Conservation (phyloP, 2,329 filamentous ascomycete species). For the Amauroascus niger region DNA sequence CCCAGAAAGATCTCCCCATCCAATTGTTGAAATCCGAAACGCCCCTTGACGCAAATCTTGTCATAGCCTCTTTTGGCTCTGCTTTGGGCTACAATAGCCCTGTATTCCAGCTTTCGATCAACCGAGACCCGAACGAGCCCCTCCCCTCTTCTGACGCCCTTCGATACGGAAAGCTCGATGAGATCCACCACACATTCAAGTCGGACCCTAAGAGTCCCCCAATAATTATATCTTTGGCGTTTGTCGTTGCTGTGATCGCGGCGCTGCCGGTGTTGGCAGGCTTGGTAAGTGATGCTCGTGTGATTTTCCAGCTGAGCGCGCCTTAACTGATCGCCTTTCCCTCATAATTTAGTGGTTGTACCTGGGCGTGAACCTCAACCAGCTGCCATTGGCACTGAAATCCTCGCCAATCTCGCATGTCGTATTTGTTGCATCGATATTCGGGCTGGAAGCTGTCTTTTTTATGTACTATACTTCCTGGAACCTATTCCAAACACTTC, state of each 20-base stretch:
- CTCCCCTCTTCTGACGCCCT: conserved; percentile 56
- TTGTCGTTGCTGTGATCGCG: conserved; percentile 61
- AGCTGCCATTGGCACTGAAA: conserved; percentile 64
- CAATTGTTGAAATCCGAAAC: conserved; percentile 62
- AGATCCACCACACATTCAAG: conserved; percentile 88
- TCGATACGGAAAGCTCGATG: conserved; percentile 71
- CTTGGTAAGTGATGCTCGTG: conserved; percentile 45
- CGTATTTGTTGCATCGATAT: conserved; percentile 75
- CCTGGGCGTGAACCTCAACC: conserved; percentile 72
- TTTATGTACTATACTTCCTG: conserved; percentile 88
- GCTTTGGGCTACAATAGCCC: conserved; percentile 56
- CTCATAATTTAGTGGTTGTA: conserved; percentile 56
- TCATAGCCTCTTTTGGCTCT: conserved; percentile 78
- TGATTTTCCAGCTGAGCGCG: background rate
- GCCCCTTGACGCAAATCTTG: conserved; percentile 67
- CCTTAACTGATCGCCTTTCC: background rate
- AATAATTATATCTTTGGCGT: conserved; percentile 66
- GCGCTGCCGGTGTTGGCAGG: conserved; percentile 64
- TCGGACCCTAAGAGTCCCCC: conserved; percentile 70
- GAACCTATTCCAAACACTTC: conserved; percentile 84
- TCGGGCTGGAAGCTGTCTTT: conserved; percentile 84
- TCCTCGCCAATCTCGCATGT: conserved; percentile 70
- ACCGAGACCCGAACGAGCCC: conserved; percentile 53
- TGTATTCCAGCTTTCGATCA: conserved; percentile 63
- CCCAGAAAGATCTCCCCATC: conserved; percentile 76